These are phyloP conservation scores for Nicotiana noctiflora DNA, from an alignment of 257 asterid genomes.

Conservation along the genomic window DNA sequence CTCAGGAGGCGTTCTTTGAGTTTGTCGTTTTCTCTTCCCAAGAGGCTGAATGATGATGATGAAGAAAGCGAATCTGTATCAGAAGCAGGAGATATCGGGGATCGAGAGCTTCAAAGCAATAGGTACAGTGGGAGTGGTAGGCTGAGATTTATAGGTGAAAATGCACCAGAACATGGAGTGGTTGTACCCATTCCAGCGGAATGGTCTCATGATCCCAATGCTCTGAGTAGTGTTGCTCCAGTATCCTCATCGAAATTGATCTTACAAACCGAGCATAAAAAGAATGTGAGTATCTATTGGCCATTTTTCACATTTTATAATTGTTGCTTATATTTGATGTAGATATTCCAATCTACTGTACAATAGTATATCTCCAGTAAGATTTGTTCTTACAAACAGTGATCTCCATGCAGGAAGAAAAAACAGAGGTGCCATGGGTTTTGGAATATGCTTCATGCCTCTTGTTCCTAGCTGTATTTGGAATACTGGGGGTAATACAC, in stretches of 20 bases:
- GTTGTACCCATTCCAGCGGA: conserved; percentile 44
- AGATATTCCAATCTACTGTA: background rate
- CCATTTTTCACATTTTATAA: too few relatives aligned
- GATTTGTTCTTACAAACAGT: background rate
- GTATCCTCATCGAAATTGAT: conserved; percentile 17
- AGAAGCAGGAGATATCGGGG: conserved; percentile 96
- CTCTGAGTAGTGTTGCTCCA: background rate
- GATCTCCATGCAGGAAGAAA: conserved; percentile 32
- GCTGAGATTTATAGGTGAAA: conserved; percentile 35
- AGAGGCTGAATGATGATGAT: conserved; percentile 27
- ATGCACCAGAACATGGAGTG: conserved; percentile 26
- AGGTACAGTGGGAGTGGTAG: conserved; percentile 47
- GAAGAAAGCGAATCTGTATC: conserved; percentile 55
- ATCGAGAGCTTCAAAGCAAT: conserved; percentile 54
- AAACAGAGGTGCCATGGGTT: conserved; percentile 34
- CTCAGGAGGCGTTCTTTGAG: conserved; percentile 37
- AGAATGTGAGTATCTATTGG: conserved; percentile 21
- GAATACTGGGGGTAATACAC: conserved; percentile 56
- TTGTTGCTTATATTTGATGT: too few relatives aligned
- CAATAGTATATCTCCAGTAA: background rate
- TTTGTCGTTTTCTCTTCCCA: conserved; percentile 21
- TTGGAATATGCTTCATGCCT: conserved; percentile 46
- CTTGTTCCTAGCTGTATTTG: conserved; percentile 59
- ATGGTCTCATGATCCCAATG: background rate
- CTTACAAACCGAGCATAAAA: conserved; percentile 22